Conservation (phyloP, 345 rosid genomes). For the Linum tenue region DNA sequence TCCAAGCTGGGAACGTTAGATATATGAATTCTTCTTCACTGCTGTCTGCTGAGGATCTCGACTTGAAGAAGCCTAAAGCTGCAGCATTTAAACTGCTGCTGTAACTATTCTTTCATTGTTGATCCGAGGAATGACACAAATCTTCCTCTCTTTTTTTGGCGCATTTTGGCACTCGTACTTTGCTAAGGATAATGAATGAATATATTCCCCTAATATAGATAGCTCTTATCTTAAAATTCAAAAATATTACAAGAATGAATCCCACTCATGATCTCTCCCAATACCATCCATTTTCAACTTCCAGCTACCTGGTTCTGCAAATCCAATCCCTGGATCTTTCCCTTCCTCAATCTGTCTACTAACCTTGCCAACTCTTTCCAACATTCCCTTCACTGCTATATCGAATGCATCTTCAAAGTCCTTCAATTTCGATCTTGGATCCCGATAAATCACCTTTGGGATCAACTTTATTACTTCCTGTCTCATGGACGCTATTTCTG, state of each 20-base stretch:
- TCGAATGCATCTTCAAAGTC: slow-evolving; percentile 18
- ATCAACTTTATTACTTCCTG: slow-evolving; percentile 14
- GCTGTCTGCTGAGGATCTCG: too few species aligned
- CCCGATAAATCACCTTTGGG: slow-evolving; percentile 16
- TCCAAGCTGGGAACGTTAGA: too few species aligned
- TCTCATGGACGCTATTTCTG: background rate
- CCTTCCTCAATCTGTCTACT: slow-evolving; percentile 1
- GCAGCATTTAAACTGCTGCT: too few species aligned
- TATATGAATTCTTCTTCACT: too few species aligned
- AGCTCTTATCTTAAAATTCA: too few species aligned
- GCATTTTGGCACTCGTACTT: too few species aligned
- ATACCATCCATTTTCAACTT: background rate
- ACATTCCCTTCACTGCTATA: slow-evolving; percentile 7
- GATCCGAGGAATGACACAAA: too few species aligned
- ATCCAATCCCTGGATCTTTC: slow-evolving; percentile 7
- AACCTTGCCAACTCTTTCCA: slow-evolving; percentile 10
- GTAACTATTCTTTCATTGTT: too few species aligned
- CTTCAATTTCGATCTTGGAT: slow-evolving; percentile 10
- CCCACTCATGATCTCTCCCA: background rate
- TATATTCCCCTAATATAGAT: too few species aligned
- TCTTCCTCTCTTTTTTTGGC: too few species aligned
- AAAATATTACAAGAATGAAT: background rate
- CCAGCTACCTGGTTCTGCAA: slow-evolving; percentile 9
- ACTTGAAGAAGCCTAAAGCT: too few species aligned
- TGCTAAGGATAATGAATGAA: too few species aligned